Percentiles rank a stretch among this genome's conserved stretches.
Evolutionary conservation across 1,139 yeast genomes (phyloP).

Genomic region (Scheffersomyces segobiensis): DNA sequence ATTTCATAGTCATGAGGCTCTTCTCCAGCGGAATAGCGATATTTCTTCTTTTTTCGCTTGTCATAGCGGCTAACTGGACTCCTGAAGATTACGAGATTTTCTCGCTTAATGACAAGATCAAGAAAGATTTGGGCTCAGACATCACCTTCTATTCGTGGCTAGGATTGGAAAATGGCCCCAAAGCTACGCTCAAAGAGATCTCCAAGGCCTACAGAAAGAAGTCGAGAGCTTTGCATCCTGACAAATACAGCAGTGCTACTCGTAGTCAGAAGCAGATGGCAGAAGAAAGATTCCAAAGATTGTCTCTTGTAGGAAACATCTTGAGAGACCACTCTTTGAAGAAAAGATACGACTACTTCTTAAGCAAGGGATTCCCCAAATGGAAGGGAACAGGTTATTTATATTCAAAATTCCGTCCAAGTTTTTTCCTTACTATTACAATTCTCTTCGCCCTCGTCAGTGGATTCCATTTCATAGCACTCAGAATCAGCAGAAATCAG

Average conservation of each 20-base stretch:
- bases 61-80: slow-evolving; percentile 32
- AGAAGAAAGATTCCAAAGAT: slow-evolving; percentile 66
- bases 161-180: slow-evolving; percentile 50
- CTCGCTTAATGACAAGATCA: slow-evolving; percentile 65
- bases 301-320: slow-evolving; percentile 74
- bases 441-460: slow-evolving; percentile 53
- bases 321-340: slow-evolving; percentile 61
- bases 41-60: slow-evolving; percentile 2
- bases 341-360: slow-evolving; percentile 82
- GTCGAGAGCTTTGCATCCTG: slow-evolving; percentile 80
- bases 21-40: slow-evolving; percentile 5
- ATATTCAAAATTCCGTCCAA: slow-evolving; percentile 61
- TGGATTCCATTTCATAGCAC: slow-evolving; percentile 57
- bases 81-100: slow-evolving; percentile 81
- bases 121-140: slow-evolving; percentile 60
- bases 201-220: slow-evolving; percentile 72
- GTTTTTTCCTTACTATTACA: slow-evolving; percentile 51
- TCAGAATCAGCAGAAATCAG: slow-evolving; percentile 58
- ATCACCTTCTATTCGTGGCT: slow-evolving; percentile 72
- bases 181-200: slow-evolving; percentile 63
- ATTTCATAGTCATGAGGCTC: neutral
- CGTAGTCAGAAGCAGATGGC: slow-evolving; percentile 46
- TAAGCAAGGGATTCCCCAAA: slow-evolving; percentile 82
- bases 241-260: slow-evolving; percentile 53
- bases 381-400: slow-evolving; percentile 61